Evolutionary conservation across 1,284 basidiomycete genomes (phyloP).

Genomic region (Veloporphyrellus conicus): DNA sequence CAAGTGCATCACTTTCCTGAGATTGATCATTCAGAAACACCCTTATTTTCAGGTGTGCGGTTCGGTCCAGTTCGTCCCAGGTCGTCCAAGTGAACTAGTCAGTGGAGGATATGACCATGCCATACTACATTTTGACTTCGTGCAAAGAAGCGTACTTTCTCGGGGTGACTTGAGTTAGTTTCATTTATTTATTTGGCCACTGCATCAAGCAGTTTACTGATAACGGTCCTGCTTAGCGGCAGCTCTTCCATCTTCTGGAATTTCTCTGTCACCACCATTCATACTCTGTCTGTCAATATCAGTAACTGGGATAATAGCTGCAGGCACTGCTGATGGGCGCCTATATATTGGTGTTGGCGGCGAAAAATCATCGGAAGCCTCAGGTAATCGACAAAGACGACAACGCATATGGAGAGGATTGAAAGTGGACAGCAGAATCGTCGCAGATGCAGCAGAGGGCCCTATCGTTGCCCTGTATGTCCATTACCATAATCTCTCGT

Average conservation of each 20-base stretch:
- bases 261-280: conserved; percentile 69
- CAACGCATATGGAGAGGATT: conserved; percentile 71
- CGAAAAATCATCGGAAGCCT: conserved; percentile 41
- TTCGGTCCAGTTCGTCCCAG: conserved; percentile 63
- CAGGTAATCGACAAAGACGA: conserved; percentile 47
- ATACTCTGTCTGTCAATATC: conserved; percentile 58
- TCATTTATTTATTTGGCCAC: too few relatives aligned
- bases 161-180: conserved; percentile 54
- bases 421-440: conserved; percentile 41
- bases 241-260: conserved; percentile 39
- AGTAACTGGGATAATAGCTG: conserved; percentile 56
- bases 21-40: conserved; percentile 6
- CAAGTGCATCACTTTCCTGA: conserved; percentile 33
- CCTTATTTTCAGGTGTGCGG: conserved; percentile 55
- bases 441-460: conserved; percentile 57
- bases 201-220: conserved; percentile 1
- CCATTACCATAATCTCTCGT: not conserved
- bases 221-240: conserved; percentile 33
- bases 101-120: conserved; percentile 72
- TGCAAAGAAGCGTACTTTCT: conserved; percentile 55
- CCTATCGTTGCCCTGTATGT: conserved; percentile 66
- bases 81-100: conserved; percentile 63
- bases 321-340: conserved; percentile 69
- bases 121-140: conserved; percentile 64
- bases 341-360: conserved; percentile 66